A percentile compares a stretch with the other conserved stretches of the same genome.
Evolutionary conservation across 202 grass and related monocot genomes (phyloP).

Genomic region (Schoenoplectus tabernaemontani): DNA sequence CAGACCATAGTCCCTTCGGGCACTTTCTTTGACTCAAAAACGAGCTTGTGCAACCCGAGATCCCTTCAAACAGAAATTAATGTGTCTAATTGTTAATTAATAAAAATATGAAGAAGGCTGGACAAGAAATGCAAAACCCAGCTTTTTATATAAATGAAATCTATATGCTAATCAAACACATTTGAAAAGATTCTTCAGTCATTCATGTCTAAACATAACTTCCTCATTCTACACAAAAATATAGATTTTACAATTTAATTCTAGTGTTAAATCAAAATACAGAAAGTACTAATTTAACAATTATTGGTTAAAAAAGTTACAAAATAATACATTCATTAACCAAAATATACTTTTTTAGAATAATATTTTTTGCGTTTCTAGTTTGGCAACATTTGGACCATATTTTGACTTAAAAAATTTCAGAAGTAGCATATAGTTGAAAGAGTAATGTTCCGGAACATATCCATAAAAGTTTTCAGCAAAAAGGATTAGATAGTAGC

Average conservation of each 20-base stretch:
- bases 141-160: background rate
- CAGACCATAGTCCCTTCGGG: slow-evolving; percentile 74
- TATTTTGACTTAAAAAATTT: background rate
- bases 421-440: background rate
- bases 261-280: background rate
- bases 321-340: background rate
- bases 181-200: background rate
- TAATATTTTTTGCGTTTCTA: background rate
- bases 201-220: background rate
- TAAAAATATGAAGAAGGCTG: background rate
- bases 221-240: background rate
- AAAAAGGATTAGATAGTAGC: slow-evolving; percentile 1
- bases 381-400: background rate
- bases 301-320: background rate
- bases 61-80: slow-evolving; percentile 40
- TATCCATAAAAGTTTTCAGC: background rate
- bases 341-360: background rate
- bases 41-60: slow-evolving; percentile 76
- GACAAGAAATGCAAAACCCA: background rate
- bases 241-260: background rate
- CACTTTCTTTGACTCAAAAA: slow-evolving; percentile 72
- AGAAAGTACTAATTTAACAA: background rate
- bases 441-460: background rate
- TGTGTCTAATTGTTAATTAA: background rate
- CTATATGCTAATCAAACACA: background rate